These are phyloP conservation scores for Cladosporium oxysporum DNA, from an alignment of 2,329 filamentous ascomycete species.

Conservation along the genomic window DNA sequence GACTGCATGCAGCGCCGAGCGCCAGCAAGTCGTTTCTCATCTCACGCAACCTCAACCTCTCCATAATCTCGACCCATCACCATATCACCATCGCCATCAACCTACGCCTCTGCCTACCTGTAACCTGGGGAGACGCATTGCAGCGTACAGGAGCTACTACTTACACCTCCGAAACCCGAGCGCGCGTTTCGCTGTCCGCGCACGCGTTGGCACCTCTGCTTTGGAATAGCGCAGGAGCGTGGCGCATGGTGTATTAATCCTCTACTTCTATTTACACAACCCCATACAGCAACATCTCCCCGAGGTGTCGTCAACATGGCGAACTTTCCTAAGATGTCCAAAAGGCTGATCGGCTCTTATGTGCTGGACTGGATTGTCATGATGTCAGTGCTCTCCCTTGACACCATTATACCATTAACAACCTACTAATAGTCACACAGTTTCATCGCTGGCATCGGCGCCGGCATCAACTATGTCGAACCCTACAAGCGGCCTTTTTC, in stretches of 20 bases:
- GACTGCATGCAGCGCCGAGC: conserved; percentile 15
- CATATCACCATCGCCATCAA: background rate
- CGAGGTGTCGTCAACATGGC: conserved; percentile 4
- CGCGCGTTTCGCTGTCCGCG: conserved; percentile 13
- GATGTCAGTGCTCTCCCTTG: conserved; percentile 45
- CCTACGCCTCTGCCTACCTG: background rate
- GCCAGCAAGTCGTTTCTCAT: background rate
- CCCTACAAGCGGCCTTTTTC: conserved; percentile 73
- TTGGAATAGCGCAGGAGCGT: background rate
- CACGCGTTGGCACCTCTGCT: conserved; percentile 1
- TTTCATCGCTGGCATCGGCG: conserved; percentile 34
- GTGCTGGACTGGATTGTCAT: conserved; percentile 73
- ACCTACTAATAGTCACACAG: conserved; percentile 19
- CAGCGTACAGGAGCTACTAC: background rate
- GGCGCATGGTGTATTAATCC: background rate
- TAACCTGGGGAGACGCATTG: conserved; percentile 9
- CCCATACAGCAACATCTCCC: background rate
- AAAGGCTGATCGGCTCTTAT: conserved; percentile 64
- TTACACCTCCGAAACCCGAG: background rate
- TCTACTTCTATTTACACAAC: background rate
- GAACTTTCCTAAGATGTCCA: conserved; percentile 20
- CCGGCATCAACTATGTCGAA: conserved; percentile 58
- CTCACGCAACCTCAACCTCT: background rate
- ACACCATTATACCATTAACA: conserved; percentile 18
- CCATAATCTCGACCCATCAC: background rate